Conservation (phyloP, 2,329 filamentous ascomycete species). For the Cytospora leucostoma region DNA sequence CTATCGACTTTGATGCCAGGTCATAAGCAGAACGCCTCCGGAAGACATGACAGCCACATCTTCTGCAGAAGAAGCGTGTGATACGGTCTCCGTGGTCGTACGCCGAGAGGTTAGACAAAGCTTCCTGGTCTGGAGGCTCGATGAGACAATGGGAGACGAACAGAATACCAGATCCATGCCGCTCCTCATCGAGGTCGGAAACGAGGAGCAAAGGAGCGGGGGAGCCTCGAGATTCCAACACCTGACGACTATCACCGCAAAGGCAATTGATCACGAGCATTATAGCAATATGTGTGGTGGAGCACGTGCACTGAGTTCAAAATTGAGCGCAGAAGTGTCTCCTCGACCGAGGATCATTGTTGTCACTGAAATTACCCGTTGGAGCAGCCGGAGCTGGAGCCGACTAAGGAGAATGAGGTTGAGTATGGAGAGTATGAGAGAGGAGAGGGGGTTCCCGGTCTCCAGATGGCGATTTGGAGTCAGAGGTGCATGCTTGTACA, state of each 20-base stretch:
- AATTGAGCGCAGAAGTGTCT: too few relatives aligned
- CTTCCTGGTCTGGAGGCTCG: slow-evolving; percentile 21
- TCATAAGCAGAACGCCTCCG: slow-evolving; percentile 25
- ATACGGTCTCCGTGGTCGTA: slow-evolving; percentile 6
- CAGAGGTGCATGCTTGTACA: too few relatives aligned
- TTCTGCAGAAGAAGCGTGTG: slow-evolving; percentile 42
- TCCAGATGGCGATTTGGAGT: too few relatives aligned
- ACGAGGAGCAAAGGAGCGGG: slow-evolving; percentile 20
- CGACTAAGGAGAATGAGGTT: too few relatives aligned
- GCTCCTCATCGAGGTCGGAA: slow-evolving; percentile 36
- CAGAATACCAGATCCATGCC: slow-evolving; percentile 39
- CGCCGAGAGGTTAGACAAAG: slow-evolving; percentile 28
- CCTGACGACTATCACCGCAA: slow-evolving; percentile 9
- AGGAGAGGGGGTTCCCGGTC: too few relatives aligned
- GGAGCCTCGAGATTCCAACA: not conserved
- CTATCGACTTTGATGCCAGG: slow-evolving; percentile 1
- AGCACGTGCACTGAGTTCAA: too few relatives aligned
- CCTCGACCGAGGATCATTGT: too few relatives aligned
- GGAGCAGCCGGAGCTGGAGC: too few relatives aligned
- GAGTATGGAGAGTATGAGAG: too few relatives aligned
- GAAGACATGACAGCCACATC: slow-evolving; percentile 47
- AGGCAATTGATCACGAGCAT: slow-evolving; percentile 1
- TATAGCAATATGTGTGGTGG: not conserved
- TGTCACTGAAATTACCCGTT: too few relatives aligned
- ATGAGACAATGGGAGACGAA: slow-evolving; percentile 43